A percentile compares a stretch with the other conserved stretches of the same genome.
Evolutionary conservation across 2,329 filamentous ascomycete species (phyloP).

Genomic region (Hymenoscyphus fraxineus): DNA sequence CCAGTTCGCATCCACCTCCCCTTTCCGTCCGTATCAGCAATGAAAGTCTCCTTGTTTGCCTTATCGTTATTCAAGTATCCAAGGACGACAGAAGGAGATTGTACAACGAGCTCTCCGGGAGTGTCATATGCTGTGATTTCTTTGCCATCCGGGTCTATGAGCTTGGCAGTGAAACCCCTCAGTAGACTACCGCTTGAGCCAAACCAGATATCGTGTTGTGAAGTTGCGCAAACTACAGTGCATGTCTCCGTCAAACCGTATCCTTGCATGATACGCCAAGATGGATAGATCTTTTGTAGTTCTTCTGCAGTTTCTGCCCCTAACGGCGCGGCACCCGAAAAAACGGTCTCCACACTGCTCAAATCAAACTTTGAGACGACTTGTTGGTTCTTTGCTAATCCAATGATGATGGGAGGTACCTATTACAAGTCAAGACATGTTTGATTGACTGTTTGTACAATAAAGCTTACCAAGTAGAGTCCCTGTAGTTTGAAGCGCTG

Average conservation of each 20-base stretch:
- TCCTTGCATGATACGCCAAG: conserved; percentile 57
- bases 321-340: conserved; percentile 75
- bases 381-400: conserved; percentile 63
- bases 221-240: conserved; percentile 63
- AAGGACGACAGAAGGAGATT: conserved; percentile 70
- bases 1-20: conserved; percentile 78
- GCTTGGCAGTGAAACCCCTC: conserved; percentile 59
- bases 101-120: conserved; percentile 77
- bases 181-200: conserved; percentile 70
- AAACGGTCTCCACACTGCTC: conserved; percentile 60
- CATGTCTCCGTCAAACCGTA: conserved; percentile 78
- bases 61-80: conserved; percentile 86
- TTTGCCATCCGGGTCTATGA: conserved; percentile 63
- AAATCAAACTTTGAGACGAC: conserved; percentile 64
- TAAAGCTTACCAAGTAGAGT: conserved; percentile 57
- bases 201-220: conserved; percentile 60
- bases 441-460: conserved; percentile 61
- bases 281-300: conserved; percentile 36
- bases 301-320: conserved; percentile 69
- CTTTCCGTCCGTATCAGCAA: conserved; percentile 56
- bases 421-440: conserved; percentile 56
- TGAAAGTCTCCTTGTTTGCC: conserved; percentile 76
- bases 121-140: conserved; percentile 69
- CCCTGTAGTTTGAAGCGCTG: conserved; percentile 65
- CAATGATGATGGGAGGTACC: conserved; percentile 79